Percentiles rank a stretch among this genome's conserved stretches.
These are phyloP conservation scores for Pyricularia sp. DNA, from an alignment of 2,329 filamentous ascomycete species.

Conservation along the genomic window DNA sequence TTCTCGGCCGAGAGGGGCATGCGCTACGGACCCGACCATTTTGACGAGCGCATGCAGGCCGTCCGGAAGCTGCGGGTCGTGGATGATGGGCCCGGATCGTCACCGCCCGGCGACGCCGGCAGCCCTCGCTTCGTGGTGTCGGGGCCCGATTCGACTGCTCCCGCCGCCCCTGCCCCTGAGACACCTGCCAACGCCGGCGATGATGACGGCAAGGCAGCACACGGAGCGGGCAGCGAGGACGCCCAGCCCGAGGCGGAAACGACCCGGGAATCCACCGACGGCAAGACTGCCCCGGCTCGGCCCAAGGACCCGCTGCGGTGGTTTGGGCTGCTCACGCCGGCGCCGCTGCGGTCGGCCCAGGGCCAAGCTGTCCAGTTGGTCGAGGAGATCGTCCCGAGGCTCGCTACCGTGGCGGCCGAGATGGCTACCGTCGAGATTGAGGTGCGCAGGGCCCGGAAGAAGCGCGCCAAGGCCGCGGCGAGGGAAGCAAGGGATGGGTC, in stretches of 20 bases:
- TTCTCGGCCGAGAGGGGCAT: constrained; percentile 51
- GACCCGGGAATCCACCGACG: background rate
- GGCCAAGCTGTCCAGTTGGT: constrained; percentile 40
- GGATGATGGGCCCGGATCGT: constrained; percentile 1
- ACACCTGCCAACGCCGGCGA: background rate
- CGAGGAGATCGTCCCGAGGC: constrained; percentile 40
- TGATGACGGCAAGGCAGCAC: background rate
- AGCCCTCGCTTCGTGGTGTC: background rate
- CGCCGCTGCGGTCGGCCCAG: constrained; percentile 45
- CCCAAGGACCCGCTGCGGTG: constrained; percentile 41
- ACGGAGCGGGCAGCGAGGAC: constrained; percentile 6
- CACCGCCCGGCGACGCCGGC: background rate
- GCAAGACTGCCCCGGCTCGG: constrained; percentile 2
- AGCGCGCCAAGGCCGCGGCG: constrained; percentile 28
- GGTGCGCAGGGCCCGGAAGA: constrained; percentile 49
- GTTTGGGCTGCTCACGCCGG: constrained; percentile 42
- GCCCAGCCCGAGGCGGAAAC: constrained; percentile 4
- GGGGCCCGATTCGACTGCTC: background rate
- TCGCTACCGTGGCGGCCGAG: constrained; percentile 43
- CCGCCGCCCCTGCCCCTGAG: background rate
- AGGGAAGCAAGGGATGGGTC: background rate
- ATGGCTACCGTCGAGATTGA: constrained; percentile 56
- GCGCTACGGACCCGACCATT: constrained; percentile 56
- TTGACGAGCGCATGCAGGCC: constrained; percentile 62
- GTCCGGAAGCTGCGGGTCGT: constrained; percentile 26